phyloP scores from a whole-genome alignment of 768 basidiomycete genomes.

The Leccinum imitatum region DNA sequence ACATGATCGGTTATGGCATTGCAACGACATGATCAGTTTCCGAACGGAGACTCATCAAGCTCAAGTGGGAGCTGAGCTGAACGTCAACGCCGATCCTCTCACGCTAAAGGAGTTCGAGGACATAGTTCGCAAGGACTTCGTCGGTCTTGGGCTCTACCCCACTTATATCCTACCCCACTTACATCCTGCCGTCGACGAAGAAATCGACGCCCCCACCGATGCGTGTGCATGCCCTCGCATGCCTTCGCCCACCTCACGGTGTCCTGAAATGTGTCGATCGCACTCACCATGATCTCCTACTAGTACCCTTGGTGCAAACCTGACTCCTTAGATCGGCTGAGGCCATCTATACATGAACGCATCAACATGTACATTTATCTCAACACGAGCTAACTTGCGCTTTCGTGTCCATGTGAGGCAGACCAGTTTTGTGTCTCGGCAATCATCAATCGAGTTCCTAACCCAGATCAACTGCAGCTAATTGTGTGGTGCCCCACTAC shows the following conservation, averaged over 20 bases:
- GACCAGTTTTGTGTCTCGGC: background rate
- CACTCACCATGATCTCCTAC: background rate
- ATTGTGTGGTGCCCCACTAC: background rate
- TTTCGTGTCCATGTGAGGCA: background rate
- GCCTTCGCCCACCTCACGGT: too few species aligned
- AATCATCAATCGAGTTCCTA: background rate
- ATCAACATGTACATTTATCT: background rate
- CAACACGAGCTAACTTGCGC: background rate
- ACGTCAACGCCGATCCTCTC: too few species aligned
- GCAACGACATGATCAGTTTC: constrained; percentile 40
- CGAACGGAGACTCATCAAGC: constrained; percentile 30
- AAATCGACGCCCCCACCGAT: too few species aligned
- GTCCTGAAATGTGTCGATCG: too few species aligned
- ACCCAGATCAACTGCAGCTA: background rate
- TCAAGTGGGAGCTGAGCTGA: constrained; percentile 2
- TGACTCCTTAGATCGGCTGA: background rate
- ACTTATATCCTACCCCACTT: too few species aligned
- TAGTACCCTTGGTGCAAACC: background rate
- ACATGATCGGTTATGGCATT: constrained; percentile 35
- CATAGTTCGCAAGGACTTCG: too few species aligned
- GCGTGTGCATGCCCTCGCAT: too few species aligned
- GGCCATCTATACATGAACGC: background rate
- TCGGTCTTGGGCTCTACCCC: too few species aligned
- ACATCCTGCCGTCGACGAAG: too few species aligned
- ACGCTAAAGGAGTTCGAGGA: too few species aligned